Evolutionary conservation across 164 flowering plant genomes (phyloP).

Genomic region (Magnolia officinalis): DNA sequence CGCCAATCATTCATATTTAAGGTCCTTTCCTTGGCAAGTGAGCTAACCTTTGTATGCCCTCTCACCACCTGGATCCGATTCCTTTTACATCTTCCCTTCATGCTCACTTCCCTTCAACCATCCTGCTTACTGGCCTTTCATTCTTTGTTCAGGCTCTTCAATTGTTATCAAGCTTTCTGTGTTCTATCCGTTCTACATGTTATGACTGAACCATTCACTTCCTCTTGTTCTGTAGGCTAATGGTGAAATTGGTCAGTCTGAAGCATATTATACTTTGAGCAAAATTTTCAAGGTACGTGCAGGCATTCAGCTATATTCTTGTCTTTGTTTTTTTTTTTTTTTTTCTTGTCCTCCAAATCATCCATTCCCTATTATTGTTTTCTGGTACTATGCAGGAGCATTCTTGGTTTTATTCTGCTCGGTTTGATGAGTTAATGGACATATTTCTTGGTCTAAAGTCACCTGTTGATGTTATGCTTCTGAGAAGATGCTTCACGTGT

Average conservation of each 20-base stretch:
- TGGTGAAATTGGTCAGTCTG: conserved; percentile 33
- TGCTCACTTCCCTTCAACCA: too few relatives aligned
- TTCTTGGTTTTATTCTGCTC: conserved; percentile 60
- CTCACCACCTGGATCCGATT: too few relatives aligned
- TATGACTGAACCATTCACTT: not conserved
- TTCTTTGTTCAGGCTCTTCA: too few relatives aligned
- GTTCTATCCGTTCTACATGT: not conserved
- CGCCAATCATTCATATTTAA: too few relatives aligned
- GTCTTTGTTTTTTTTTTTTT: not conserved
- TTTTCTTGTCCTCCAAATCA: not conserved
- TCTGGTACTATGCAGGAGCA: conserved; percentile 55
- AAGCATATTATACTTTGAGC: conserved; percentile 59
- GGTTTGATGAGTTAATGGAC: conserved; percentile 53
- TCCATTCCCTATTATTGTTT: not conserved
- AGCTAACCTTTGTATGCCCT: too few relatives aligned
- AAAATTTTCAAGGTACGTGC: conserved; percentile 67
- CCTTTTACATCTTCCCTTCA: too few relatives aligned
- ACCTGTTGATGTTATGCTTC: conserved; percentile 33
- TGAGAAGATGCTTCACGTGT: conserved; percentile 59
- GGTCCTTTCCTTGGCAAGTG: too few relatives aligned
- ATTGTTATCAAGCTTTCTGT: not conserved
- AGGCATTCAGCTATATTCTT: not conserved
- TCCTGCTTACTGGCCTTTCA: too few relatives aligned
- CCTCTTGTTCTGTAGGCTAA: conserved; percentile 32
- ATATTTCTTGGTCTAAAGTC: conserved; percentile 50